Percentiles rank a stretch among this genome's conserved stretches.
Evolutionary conservation across 768 basidiomycete species (phyloP).

Genomic region (Clitopilus passeckerianus): DNA sequence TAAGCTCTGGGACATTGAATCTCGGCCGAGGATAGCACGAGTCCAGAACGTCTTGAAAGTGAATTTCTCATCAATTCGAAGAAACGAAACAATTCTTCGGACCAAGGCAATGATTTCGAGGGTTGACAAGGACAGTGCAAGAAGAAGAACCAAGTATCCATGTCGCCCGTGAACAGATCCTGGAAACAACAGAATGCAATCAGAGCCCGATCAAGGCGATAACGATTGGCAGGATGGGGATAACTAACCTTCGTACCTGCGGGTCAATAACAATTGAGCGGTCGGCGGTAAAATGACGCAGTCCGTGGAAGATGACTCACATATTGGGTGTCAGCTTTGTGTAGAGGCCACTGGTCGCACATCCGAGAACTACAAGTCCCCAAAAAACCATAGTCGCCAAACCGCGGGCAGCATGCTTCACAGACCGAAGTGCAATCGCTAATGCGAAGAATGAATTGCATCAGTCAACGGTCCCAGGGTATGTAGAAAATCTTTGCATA

Average conservation of each 20-base stretch:
- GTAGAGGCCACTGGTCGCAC: constrained; percentile 67
- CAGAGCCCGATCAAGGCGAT: not conserved
- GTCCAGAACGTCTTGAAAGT: constrained; percentile 50
- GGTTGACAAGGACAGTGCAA: constrained; percentile 30
- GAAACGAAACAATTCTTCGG: constrained; percentile 46
- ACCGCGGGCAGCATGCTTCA: constrained; percentile 61
- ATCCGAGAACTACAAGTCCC: constrained; percentile 53
- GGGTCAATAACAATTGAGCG: constrained; percentile 3
- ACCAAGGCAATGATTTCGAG: constrained; percentile 50
- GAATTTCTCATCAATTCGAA: constrained; percentile 37
- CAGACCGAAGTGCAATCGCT: constrained; percentile 81
- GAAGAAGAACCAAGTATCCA: constrained; percentile 45
- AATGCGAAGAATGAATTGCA: not conserved
- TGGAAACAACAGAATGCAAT: constrained; percentile 10
- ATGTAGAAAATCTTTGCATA: constrained; percentile 27
- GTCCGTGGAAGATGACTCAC: constrained; percentile 39
- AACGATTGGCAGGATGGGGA: constrained; percentile 2
- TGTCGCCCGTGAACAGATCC: constrained; percentile 55
- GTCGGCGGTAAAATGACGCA: not conserved
- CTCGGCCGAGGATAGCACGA: constrained; percentile 48
- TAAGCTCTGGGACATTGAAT: constrained; percentile 17
- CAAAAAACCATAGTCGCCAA: constrained; percentile 62
- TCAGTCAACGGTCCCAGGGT: constrained; percentile 3
- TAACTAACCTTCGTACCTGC: constrained; percentile 61
- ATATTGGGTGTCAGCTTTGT: constrained; percentile 77